A percentile compares a stretch with the other conserved stretches of the same genome.
Conservation (phyloP, 2,329 filamentous ascomycete genomes). For the Gnomoniopsis sp. region DNA sequence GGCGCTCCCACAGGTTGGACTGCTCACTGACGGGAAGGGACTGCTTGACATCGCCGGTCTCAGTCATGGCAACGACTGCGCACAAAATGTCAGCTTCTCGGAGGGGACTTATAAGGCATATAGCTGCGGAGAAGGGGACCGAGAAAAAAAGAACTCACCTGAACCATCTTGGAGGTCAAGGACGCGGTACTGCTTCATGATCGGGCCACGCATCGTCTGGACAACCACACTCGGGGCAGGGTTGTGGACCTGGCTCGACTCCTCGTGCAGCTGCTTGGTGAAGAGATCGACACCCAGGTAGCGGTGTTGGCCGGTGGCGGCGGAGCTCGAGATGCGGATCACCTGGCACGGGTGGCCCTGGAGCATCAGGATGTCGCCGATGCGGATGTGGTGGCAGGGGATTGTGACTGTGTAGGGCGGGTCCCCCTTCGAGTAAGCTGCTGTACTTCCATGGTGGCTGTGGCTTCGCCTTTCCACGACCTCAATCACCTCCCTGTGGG, state of each 20-base stretch:
- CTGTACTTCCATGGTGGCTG: slow-evolving; percentile 14
- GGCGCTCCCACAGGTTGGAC: slow-evolving; percentile 79
- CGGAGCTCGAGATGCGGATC: slow-evolving; percentile 97
- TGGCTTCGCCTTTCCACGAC: slow-evolving; percentile 40
- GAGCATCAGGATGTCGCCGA: slow-evolving; percentile 97
- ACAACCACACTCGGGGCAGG: slow-evolving; percentile 94
- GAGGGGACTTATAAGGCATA: background rate
- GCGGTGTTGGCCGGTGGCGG: slow-evolving; percentile 97
- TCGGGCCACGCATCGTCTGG: slow-evolving; percentile 98
- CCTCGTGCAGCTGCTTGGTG: slow-evolving; percentile 99
- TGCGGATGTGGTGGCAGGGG: slow-evolving; percentile 98
- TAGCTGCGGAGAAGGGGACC: too few relatives aligned
- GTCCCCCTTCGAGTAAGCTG: slow-evolving; percentile 27
- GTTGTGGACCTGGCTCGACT: slow-evolving; percentile 97
- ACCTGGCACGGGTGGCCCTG: slow-evolving; percentile 99
- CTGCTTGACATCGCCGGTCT: slow-evolving; percentile 98
- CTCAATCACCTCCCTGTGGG: slow-evolving; percentile 40
- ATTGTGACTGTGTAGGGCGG: slow-evolving; percentile 89
- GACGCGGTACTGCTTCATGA: slow-evolving; percentile 99
- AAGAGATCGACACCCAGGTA: slow-evolving; percentile 99
- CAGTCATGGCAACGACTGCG: slow-evolving; percentile 92
- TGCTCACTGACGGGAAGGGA: slow-evolving; percentile 90
- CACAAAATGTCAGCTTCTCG: slow-evolving; percentile 6
- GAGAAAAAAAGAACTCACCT: slow-evolving; percentile 45
- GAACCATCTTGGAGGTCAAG: slow-evolving; percentile 88